Base-by-base conservation (phyloP, 306 rosid species). In the Pueraria montana region DNA sequence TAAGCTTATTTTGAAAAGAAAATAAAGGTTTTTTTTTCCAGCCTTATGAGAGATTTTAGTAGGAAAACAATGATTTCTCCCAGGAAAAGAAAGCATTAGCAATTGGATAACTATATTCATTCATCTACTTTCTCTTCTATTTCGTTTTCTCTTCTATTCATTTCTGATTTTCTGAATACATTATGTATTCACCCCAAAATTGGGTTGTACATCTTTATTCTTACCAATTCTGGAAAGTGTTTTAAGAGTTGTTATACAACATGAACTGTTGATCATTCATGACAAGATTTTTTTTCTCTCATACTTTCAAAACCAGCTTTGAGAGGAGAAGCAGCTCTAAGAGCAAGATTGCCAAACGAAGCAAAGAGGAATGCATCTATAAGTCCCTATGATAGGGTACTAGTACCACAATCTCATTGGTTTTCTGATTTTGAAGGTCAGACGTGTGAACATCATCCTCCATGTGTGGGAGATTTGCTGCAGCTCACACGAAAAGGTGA, bases 321-420 rank as follows among this genome's bases (percentile, higher is more conserved):
- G 90, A 76, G 98, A 80, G 98, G 96, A 50, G 98, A 94, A 90
- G 91, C 96, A 9, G 94, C 93, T 81, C 59, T 94, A 59, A 87
- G 83, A 80, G 84, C 94, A 48, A 92, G 98, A 79, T 68, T 94
- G 72, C 97, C 96, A 13, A 92, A 87, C 72, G 98, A 91, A 84
- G 82, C 93, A 23, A 89, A 86, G 79, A 91, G 83, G 90, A 89
- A 89, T 80, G 94, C 98, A 64, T 79, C 98, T 17, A 89, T 92
- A 56, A 94, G 91, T 82, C 97, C 98, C 76, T 88, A 82, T 77
- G 93, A 89, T 52, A 91, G 82, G 85, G 90, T 87, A 77, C 71
- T 82, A 70, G 11, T 42, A 21, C 68, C 80, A 36, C 91, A 91
- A 26, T 83, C 80, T 38, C 85, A 83, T 43, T 80, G 89, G 84